phyloP scores from a whole-genome alignment of 2,329 filamentous ascomycete genomes.

The Lachnellula subtilissima region DNA sequence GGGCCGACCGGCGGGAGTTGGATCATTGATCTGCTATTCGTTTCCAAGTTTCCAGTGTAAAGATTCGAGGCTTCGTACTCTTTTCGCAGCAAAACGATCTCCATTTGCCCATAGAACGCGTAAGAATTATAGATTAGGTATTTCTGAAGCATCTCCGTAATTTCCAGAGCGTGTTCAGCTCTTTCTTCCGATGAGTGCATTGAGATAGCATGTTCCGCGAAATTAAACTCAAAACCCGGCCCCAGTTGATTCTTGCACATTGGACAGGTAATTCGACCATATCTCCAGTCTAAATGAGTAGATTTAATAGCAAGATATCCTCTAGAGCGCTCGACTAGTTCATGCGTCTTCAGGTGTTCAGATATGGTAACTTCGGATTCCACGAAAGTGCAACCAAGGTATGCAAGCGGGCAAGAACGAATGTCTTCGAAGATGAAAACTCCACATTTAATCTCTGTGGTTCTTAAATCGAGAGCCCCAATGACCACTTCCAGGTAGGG shows the following conservation, averaged over 20 bases:
- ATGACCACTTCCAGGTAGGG: not conserved
- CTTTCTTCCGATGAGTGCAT: not conserved
- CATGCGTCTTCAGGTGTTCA: not conserved
- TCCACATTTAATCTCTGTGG: not conserved
- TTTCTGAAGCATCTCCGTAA: not conserved
- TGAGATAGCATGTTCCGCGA: conserved; percentile 9
- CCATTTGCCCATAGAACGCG: too few species aligned
- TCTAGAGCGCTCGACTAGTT: conserved; percentile 4
- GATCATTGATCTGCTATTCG: not conserved
- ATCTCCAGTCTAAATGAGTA: too few species aligned
- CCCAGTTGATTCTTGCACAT: not conserved
- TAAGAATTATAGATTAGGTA: not conserved
- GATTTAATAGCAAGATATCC: conserved; percentile 2
- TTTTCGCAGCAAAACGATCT: not conserved
- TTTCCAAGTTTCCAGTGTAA: not conserved
- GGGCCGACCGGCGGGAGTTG: not conserved
- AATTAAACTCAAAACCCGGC: conserved; percentile 9
- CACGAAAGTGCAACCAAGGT: conserved; percentile 5
- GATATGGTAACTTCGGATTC: not conserved
- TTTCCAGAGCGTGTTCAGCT: not conserved
- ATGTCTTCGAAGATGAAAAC: not conserved
- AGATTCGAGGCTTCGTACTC: not conserved
- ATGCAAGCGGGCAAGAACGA: conserved; percentile 6
- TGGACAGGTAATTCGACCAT: conserved; percentile 19
- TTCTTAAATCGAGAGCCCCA: not conserved